These are phyloP conservation scores for Rhizomucor pusillus DNA, from an alignment of 371 early-diverging fungal genomes.

Conservation along the genomic window DNA sequence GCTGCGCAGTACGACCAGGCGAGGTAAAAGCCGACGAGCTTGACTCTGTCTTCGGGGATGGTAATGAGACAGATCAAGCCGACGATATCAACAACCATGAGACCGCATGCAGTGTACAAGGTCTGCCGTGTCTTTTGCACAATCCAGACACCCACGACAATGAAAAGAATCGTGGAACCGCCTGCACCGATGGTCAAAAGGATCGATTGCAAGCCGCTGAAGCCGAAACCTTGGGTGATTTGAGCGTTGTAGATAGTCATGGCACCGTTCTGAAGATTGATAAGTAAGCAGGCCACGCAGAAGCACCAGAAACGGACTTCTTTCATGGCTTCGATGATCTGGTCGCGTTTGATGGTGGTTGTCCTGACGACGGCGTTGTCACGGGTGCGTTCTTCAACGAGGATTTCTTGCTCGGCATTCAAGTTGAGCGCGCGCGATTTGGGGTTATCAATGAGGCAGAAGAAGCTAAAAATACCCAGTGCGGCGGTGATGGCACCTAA, in stretches of 20 bases:
- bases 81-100: slow-evolving; percentile 27
- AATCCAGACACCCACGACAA: slow-evolving; percentile 16
- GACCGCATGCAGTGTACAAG: slow-evolving; percentile 19
- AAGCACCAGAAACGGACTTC: slow-evolving; percentile 35
- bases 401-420: slow-evolving; percentile 34
- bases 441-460: slow-evolving; percentile 36
- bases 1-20: slow-evolving; percentile 24
- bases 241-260: slow-evolving; percentile 32
- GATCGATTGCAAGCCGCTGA: slow-evolving; percentile 24
- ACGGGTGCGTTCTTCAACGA: slow-evolving; percentile 34
- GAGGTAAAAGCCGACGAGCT: slow-evolving; percentile 31
- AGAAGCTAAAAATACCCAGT: slow-evolving; percentile 24
- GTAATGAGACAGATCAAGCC: slow-evolving; percentile 30
- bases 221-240: slow-evolving; percentile 32
- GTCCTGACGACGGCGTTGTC: slow-evolving; percentile 39
- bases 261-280: slow-evolving; percentile 38
- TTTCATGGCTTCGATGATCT: slow-evolving; percentile 35
- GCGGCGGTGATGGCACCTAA: slow-evolving; percentile 23
- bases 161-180: slow-evolving; percentile 27
- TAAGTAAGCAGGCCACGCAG: slow-evolving; percentile 23
- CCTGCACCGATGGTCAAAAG: slow-evolving; percentile 27
- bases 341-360: slow-evolving; percentile 26
- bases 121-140: slow-evolving; percentile 22
- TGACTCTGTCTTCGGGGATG: slow-evolving; percentile 23
- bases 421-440: slow-evolving; percentile 22